A percentile compares a stretch with the other conserved stretches of the same genome.
Conservation (phyloP, 2,329 filamentous ascomycete species). For the Epichloe gansuensis region DNA sequence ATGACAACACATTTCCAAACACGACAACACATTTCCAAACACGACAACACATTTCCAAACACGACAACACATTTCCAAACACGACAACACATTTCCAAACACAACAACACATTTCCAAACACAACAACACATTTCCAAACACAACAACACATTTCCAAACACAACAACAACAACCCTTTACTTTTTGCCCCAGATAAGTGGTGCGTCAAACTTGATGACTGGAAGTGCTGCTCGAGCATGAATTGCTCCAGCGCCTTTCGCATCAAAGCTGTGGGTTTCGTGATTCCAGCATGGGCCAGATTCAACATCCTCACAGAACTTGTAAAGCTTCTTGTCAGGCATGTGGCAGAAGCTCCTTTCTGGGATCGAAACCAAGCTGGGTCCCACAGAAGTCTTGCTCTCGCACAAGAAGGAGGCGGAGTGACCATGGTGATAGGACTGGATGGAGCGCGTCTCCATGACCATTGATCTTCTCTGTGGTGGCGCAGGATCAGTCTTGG, state of each 20-base stretch:
- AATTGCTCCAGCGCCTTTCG: background rate
- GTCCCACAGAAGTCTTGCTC: background rate
- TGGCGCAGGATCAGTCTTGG: background rate
- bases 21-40: no score
- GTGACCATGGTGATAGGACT: background rate
- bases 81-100: no score
- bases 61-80: no score
- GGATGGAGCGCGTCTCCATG: background rate
- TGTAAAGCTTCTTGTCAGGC: constrained; percentile 1
- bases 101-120: no score
- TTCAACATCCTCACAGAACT: background rate
- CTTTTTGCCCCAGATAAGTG: background rate
- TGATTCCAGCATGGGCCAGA: constrained; percentile 1
- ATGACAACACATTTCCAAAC: no score
- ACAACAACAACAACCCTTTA: no score
- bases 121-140: no score
- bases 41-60: no score
- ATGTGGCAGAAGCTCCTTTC: constrained; percentile 4
- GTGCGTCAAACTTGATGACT: background rate
- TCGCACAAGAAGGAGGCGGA: background rate
- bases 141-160: no score
- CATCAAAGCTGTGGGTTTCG: background rate
- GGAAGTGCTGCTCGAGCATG: background rate
- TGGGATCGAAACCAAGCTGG: background rate
- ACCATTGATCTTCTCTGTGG: background rate